Conservation (phyloP, 108 stramenopile genomes). For the Tribonema minus region DNA sequence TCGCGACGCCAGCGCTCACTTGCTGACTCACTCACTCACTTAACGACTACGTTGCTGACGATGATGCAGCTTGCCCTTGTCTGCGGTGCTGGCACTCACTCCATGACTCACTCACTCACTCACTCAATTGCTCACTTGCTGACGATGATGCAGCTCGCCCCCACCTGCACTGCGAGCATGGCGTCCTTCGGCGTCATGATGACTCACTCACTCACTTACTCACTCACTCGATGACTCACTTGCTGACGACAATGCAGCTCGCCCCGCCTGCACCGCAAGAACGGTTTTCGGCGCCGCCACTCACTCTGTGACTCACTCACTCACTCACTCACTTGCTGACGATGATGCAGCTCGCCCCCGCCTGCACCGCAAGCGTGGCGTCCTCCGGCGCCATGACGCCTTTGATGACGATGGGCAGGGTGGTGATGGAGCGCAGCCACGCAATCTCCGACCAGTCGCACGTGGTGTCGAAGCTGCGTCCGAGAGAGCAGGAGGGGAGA, state of each 20-base stretch:
- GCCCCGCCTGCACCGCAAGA: not conserved
- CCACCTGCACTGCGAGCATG: conserved; percentile 21
- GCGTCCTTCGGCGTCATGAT: conserved; percentile 34
- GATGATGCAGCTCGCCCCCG: conserved; percentile 34
- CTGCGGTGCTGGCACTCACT: not conserved
- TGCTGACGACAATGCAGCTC: not conserved
- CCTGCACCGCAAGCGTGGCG: conserved; percentile 3
- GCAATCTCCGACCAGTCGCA: conserved; percentile 33
- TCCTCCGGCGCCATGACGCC: not conserved
- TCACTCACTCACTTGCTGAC: no score
- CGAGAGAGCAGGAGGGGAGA: no score
- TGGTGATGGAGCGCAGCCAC: conserved; percentile 3
- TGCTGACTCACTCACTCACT: no score
- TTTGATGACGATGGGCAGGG: conserved; percentile 24
- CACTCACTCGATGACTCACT: no score
- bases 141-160: conserved; percentile 24
- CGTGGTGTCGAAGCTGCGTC: no score
- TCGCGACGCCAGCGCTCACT: not conserved
- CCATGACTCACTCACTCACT: not conserved
- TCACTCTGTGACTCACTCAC: not conserved
- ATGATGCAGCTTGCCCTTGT: not conserved
- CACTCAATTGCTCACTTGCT: no score
- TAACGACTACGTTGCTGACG: no score
- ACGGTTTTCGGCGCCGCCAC: not conserved
- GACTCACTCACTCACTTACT: no score